Conservation (phyloP, 139 green algal genomes). For the Chlamydomonas asymmetrica region DNA sequence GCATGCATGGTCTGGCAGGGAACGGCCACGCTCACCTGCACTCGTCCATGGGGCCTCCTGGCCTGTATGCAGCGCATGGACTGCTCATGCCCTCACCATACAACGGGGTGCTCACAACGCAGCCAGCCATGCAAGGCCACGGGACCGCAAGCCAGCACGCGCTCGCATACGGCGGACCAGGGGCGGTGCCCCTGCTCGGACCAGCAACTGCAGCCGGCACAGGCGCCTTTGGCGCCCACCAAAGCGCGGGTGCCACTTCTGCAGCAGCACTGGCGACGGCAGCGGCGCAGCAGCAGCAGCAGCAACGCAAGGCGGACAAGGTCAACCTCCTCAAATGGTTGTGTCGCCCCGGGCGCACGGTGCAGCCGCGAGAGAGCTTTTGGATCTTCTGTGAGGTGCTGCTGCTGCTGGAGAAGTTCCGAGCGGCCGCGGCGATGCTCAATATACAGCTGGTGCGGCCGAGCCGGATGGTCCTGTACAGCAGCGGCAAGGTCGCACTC, state of each 20-base stretch:
- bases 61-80: too few species aligned
- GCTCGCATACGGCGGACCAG: too few species aligned
- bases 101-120: too few species aligned
- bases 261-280: not conserved
- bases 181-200: not conserved
- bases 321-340: constrained; percentile 52
- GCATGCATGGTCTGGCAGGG: too few species aligned
- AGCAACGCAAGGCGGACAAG: not conserved
- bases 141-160: too few species aligned
- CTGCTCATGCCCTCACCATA: too few species aligned
- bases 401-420: constrained; percentile 46
- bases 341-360: constrained; percentile 20
- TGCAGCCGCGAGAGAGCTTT: constrained; percentile 49
- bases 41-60: too few species aligned
- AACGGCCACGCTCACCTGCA: too few species aligned
- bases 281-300: not conserved
- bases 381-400: constrained; percentile 68
- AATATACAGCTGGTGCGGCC: constrained; percentile 20
- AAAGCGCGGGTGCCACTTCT: too few species aligned
- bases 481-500: constrained; percentile 31
- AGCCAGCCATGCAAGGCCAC: too few species aligned
- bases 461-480: constrained; percentile 32
- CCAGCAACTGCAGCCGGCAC: not conserved
- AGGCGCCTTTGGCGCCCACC: too few species aligned
- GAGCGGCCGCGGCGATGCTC: constrained; percentile 7